Percentiles rank a stretch among this genome's conserved stretches.
These are phyloP conservation scores for Zygnema cylindricum DNA, from an alignment of 139 green algal species.

Conservation along the genomic window DNA sequence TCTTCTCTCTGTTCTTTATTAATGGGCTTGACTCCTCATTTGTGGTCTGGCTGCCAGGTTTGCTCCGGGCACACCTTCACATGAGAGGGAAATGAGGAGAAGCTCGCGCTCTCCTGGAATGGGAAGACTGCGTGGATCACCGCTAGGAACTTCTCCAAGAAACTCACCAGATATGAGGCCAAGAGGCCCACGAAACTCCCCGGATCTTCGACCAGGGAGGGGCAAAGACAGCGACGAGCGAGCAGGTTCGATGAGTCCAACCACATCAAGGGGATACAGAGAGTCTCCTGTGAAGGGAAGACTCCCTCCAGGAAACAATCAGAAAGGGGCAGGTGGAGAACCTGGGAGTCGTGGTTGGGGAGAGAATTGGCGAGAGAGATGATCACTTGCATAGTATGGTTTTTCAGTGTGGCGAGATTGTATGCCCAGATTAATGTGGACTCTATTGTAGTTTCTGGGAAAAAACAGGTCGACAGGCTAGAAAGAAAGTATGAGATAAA, in stretches of 20 bases:
- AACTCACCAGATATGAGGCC: slow-evolving; percentile 15
- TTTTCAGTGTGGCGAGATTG: not conserved
- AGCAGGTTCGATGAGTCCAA: slow-evolving; percentile 1
- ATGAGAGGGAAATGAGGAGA: slow-evolving; percentile 84
- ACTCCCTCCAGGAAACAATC: not conserved
- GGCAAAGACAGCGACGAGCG: not conserved
- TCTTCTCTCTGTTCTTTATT: not conserved
- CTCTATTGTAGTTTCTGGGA: not conserved
- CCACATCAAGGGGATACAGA: slow-evolving; percentile 11
- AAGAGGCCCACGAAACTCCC: not conserved
- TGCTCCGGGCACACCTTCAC: not conserved
- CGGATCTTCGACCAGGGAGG: not conserved
- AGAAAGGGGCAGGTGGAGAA: not conserved
- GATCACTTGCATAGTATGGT: not conserved
- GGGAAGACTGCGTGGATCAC: slow-evolving; percentile 92
- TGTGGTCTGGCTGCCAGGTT: not conserved
- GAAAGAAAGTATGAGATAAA: too few species aligned
- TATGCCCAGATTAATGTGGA: not conserved
- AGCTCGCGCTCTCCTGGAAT: slow-evolving; percentile 90
- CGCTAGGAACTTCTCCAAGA: slow-evolving; percentile 17
- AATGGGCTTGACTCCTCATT: not conserved
- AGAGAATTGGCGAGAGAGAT: slow-evolving; percentile 18
- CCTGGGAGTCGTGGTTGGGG: not conserved
- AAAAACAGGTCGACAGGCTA: not conserved
- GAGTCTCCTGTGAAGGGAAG: slow-evolving; percentile 10